phyloP scores from a whole-genome alignment of 2,329 filamentous ascomycete genomes.

The Arthroderma sp. region DNA sequence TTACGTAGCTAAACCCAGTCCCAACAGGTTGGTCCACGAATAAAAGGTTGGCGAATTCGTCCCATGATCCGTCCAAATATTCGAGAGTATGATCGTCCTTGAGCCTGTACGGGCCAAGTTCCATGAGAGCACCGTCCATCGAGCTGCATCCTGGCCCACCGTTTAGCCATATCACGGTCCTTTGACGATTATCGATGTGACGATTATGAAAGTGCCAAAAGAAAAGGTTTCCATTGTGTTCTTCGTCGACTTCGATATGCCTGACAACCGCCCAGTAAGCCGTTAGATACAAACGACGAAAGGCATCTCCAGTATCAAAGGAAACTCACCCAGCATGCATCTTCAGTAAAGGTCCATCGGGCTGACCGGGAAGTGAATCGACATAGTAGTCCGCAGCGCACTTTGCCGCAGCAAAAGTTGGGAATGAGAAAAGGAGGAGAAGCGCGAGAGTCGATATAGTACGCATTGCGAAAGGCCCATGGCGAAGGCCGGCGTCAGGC shows the following conservation, averaged over 20 bases:
- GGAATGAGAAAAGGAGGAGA: slow-evolving; percentile 2
- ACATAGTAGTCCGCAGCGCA: slow-evolving; percentile 79
- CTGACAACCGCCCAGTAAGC: slow-evolving; percentile 32
- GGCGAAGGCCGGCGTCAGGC: too few relatives aligned
- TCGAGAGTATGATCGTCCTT: slow-evolving; percentile 57
- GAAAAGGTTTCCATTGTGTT: slow-evolving; percentile 85
- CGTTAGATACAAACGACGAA: slow-evolving; percentile 6
- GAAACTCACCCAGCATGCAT: slow-evolving; percentile 88
- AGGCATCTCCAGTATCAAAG: neutral
- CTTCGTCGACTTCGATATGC: slow-evolving; percentile 77
- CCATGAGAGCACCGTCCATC: slow-evolving; percentile 92
- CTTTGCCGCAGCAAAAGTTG: slow-evolving; percentile 7
- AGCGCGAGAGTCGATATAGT: neutral
- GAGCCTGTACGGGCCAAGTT: slow-evolving; percentile 84
- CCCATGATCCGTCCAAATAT: slow-evolving; percentile 92
- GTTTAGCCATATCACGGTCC: slow-evolving; percentile 93
- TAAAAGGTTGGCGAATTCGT: slow-evolving; percentile 91
- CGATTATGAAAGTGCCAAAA: slow-evolving; percentile 97
- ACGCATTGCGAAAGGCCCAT: too few relatives aligned
- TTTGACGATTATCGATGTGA: slow-evolving; percentile 81
- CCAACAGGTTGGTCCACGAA: slow-evolving; percentile 97
- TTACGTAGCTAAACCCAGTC: slow-evolving; percentile 90
- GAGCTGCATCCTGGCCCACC: slow-evolving; percentile 95
- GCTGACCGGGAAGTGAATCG: slow-evolving; percentile 68
- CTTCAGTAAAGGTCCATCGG: slow-evolving; percentile 65